These are phyloP conservation scores for Penicillium aurantiogriseum DNA, from an alignment of 2,329 filamentous ascomycete species.

Conservation along the genomic window DNA sequence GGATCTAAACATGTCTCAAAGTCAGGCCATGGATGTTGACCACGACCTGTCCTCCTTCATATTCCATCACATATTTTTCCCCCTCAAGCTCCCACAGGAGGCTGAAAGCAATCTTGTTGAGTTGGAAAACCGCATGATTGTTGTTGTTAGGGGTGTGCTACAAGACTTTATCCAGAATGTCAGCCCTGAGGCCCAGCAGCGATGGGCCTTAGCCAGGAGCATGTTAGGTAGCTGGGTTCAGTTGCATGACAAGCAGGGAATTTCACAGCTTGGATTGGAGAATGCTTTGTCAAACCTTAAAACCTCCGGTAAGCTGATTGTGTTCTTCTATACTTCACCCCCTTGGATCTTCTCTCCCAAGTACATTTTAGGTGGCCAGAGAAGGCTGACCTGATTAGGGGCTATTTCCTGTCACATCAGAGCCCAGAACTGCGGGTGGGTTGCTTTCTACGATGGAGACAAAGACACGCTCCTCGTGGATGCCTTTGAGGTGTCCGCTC, in stretches of 20 bases:
- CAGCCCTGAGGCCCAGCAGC: neutral
- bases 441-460: neutral
- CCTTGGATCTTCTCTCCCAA: too few relatives aligned
- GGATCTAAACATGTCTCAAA: too few relatives aligned
- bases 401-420: neutral
- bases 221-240: neutral
- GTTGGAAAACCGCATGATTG: conserved; percentile 17
- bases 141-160: neutral
- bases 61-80: neutral
- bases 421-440: neutral
- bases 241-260: neutral
- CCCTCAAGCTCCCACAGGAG: neutral
- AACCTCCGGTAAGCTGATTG: neutral
- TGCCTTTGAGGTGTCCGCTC: neutral
- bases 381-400: neutral
- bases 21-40: neutral
- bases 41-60: neutral
- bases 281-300: neutral
- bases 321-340: neutral
- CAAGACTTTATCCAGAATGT: neutral
- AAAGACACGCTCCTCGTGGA: neutral
- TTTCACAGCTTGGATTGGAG: neutral
- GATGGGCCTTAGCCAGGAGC: neutral
- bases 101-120: neutral
- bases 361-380: too few relatives aligned